Evolutionary conservation across 192 early-diverging fungal species (phyloP).

Genomic region (Coemansia sp.): DNA sequence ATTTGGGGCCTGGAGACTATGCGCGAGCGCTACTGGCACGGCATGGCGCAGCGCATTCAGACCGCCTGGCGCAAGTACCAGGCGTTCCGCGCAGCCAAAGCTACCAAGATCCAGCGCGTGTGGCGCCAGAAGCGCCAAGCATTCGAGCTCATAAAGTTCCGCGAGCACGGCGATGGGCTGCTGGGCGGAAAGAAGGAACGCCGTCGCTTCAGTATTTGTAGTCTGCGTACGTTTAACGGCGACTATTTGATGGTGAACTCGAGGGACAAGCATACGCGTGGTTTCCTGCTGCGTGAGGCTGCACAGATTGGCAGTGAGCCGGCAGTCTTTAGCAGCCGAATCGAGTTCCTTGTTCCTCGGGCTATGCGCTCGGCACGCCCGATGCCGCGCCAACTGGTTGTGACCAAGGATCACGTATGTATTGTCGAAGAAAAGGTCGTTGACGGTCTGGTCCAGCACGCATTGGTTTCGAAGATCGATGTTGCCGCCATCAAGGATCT

Average conservation of each 20-base stretch:
- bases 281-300: constrained; percentile 39
- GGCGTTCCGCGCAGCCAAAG: constrained; percentile 64
- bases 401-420: constrained; percentile 62
- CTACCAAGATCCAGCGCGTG: constrained; percentile 71
- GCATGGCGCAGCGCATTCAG: constrained; percentile 92
- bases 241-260: constrained; percentile 80
- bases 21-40: constrained; percentile 95
- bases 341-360: constrained; percentile 66
- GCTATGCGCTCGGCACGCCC: constrained; percentile 72
- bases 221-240: constrained; percentile 82
- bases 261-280: constrained; percentile 19
- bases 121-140: constrained; percentile 80
- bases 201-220: constrained; percentile 79
- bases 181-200: constrained; percentile 89
- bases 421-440: constrained; percentile 62
- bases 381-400: constrained; percentile 69
- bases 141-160: constrained; percentile 84
- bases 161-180: constrained; percentile 91
- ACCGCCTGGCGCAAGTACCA: constrained; percentile 81
- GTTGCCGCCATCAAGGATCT: constrained; percentile 59
- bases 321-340: constrained; percentile 62
- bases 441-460: constrained; percentile 55
- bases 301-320: constrained; percentile 51
- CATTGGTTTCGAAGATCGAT: constrained; percentile 57
- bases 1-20: constrained; percentile 87